phyloP scores from a whole-genome alignment of 164 flowering plant species.

The Berberis vulgaris region DNA sequence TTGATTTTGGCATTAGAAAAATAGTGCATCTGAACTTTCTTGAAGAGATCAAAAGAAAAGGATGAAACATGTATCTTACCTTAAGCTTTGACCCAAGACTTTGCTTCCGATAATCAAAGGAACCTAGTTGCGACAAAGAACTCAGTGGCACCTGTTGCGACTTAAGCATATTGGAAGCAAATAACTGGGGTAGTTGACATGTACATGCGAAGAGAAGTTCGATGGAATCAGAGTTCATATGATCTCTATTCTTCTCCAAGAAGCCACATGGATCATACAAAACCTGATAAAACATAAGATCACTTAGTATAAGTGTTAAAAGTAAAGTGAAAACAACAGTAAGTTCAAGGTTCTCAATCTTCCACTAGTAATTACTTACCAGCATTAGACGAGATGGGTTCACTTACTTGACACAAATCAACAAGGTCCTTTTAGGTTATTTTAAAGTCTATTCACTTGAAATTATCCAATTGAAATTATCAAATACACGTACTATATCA shows the following conservation, averaged over 20 bases:
- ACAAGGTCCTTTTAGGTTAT: too few species aligned
- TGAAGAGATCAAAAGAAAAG: background rate
- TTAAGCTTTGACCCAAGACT: constrained; percentile 73
- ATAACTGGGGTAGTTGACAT: constrained; percentile 38
- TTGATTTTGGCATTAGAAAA: too few species aligned
- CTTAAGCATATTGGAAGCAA: constrained; percentile 42
- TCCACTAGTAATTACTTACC: background rate
- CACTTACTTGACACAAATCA: too few species aligned
- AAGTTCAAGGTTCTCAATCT: background rate
- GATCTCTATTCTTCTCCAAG: constrained; percentile 91
- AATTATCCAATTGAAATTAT: too few species aligned
- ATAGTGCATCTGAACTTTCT: background rate
- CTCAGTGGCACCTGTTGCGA: constrained; percentile 22
- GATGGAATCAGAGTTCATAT: constrained; percentile 44
- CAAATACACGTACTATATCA: too few species aligned
- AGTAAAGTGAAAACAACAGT: background rate
- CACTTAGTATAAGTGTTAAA: background rate
- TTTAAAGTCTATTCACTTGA: too few species aligned
- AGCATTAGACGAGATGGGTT: too few species aligned
- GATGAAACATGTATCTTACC: constrained; percentile 29
- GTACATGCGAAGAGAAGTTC: constrained; percentile 64
- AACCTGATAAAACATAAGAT: constrained; percentile 40
- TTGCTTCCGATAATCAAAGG: constrained; percentile 40
- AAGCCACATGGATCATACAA: constrained; percentile 71
- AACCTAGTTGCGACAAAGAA: constrained; percentile 15